Percentiles rank a stretch among this genome's conserved stretches.
Evolutionary conservation across 1,284 basidiomycete species (phyloP).

Genomic region (Malassezia yamatoensis): DNA sequence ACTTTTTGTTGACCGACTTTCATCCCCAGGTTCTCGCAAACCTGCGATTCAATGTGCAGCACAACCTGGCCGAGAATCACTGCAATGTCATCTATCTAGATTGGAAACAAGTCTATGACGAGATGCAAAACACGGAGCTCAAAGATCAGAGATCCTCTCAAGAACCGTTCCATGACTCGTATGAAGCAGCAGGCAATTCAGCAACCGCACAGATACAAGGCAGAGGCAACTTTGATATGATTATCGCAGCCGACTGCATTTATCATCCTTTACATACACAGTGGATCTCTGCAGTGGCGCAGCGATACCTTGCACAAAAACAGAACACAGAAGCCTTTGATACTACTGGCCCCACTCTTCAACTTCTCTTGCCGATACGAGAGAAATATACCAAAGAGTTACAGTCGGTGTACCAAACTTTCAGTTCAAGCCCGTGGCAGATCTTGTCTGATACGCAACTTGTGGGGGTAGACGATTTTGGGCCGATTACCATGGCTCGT

Average conservation of each 20-base stretch:
- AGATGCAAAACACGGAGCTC: neutral
- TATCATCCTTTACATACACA: conserved; percentile 34
- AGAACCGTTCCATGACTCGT: too few relatives aligned
- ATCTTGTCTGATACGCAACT: neutral
- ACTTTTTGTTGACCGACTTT: conserved; percentile 27
- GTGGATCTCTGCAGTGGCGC: conserved; percentile 37
- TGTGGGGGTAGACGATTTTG: conserved; percentile 12
- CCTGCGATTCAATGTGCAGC: conserved; percentile 21
- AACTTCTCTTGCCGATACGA: conserved; percentile 31
- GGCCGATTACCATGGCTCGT: neutral
- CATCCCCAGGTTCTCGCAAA: conserved; percentile 37
- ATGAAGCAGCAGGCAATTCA: neutral
- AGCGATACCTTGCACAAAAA: conserved; percentile 14
- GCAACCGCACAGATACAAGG: conserved; percentile 14
- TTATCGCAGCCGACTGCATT: conserved; percentile 40
- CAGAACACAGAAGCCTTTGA: neutral
- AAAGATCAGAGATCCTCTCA: too few relatives aligned
- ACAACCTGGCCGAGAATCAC: neutral
- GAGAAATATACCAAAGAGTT: conserved; percentile 31
- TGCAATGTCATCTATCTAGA: conserved; percentile 22
- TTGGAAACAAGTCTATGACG: conserved; percentile 25
- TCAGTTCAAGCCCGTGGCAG: conserved; percentile 4
- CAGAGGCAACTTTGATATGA: conserved; percentile 26
- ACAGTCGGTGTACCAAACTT: conserved; percentile 28
- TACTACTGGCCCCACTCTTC: conserved; percentile 18